Percentiles rank a stretch among this genome's conserved stretches.
Evolutionary conservation across 1,139 yeast genomes (phyloP).

Genomic region (Kazachstania sp.): DNA sequence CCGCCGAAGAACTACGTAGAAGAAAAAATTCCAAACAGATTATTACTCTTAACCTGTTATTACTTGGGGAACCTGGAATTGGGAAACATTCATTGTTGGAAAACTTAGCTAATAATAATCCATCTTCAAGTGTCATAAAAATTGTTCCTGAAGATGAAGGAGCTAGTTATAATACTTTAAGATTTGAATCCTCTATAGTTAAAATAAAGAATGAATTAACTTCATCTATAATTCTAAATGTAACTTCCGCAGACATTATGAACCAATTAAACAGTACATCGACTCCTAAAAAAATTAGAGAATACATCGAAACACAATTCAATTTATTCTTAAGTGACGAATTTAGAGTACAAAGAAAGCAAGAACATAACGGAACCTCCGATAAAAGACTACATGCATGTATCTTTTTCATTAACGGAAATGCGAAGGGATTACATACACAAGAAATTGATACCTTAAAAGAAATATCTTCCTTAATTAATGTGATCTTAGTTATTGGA

Average conservation of each 20-base stretch:
- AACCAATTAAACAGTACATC: conserved; percentile 29
- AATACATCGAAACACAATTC: conserved; percentile 49
- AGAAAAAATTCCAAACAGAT: conserved; percentile 52
- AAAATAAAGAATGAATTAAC: conserved; percentile 34
- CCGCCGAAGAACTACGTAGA: conserved; percentile 42
- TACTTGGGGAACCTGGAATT: conserved; percentile 53
- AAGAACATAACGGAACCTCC: conserved; percentile 32
- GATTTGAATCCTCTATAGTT: not conserved
- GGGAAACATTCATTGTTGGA: conserved; percentile 60
- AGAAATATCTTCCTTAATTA: conserved; percentile 41
- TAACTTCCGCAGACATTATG: conserved; percentile 33
- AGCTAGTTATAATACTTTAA: too few relatives aligned
- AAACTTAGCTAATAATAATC: conserved; percentile 35
- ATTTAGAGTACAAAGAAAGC: conserved; percentile 48
- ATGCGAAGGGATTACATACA: conserved; percentile 45
- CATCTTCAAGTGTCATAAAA: not conserved
- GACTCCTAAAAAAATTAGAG: conserved; percentile 36
- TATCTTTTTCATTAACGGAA: conserved; percentile 51
- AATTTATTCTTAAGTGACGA: conserved; percentile 52
- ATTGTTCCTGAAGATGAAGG: not conserved
- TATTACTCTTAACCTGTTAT: conserved; percentile 47
- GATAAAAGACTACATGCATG: conserved; percentile 61
- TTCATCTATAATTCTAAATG: conserved; percentile 34
- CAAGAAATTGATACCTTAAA: conserved; percentile 43
- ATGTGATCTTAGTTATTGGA: conserved; percentile 49